phyloP scores from a whole-genome alignment of 1,139 yeast genomes.

The Kodamaea arcana region DNA sequence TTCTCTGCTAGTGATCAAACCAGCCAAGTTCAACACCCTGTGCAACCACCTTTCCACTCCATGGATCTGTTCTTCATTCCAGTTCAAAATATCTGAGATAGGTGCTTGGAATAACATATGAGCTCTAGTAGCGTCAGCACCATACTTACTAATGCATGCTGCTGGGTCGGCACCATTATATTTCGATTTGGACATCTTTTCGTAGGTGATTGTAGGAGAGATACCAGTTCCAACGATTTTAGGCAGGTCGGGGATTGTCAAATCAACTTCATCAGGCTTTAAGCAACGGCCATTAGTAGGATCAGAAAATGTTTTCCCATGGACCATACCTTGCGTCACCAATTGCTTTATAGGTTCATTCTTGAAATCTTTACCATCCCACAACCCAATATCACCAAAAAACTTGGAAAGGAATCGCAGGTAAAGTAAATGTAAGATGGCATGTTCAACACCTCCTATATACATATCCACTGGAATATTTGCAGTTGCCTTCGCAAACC shows the following conservation, averaged over 20 bases:
- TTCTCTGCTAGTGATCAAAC: conserved; percentile 1
- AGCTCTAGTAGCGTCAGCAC: conserved; percentile 94
- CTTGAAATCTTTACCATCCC: conserved; percentile 38
- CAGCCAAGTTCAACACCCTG: conserved; percentile 46
- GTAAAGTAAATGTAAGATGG: conserved; percentile 83
- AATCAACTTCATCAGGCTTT: conserved; percentile 68
- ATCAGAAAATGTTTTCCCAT: conserved; percentile 76
- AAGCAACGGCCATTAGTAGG: conserved; percentile 71
- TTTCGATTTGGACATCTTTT: conserved; percentile 95
- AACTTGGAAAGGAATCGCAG: conserved; percentile 83
- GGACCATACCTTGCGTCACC: conserved; percentile 97
- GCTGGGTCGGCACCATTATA: conserved; percentile 91
- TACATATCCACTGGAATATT: conserved; percentile 84
- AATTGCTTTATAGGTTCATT: conserved; percentile 80
- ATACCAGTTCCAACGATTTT: conserved; percentile 47
- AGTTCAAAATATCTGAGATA: conserved; percentile 68
- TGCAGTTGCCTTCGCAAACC: conserved; percentile 44
- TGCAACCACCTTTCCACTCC: conserved; percentile 87
- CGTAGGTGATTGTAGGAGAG: conserved; percentile 57
- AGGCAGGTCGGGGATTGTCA: conserved; percentile 37
- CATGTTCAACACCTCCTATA: conserved; percentile 95
- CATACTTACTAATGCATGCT: conserved; percentile 69
- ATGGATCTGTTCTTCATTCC: conserved; percentile 86
- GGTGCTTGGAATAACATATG: conserved; percentile 95
- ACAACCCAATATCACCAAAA: conserved; percentile 53